phyloP scores from a whole-genome alignment of 106 monocot genomes.

The Agapanthus africanus region DNA sequence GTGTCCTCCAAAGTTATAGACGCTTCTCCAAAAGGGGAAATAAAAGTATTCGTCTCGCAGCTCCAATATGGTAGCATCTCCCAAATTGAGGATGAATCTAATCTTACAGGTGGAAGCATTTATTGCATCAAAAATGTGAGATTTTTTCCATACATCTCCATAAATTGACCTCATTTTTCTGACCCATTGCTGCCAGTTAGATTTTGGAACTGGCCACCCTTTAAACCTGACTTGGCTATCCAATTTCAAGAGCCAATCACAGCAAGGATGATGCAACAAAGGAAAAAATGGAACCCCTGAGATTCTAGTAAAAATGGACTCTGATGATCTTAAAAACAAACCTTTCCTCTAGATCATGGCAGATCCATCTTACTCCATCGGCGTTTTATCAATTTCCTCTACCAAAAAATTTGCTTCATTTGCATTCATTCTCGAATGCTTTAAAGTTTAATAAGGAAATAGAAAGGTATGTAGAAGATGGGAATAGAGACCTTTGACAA shows the following conservation, averaged over 20 bases:
- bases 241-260: background rate
- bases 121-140: constrained; percentile 47
- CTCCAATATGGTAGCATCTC: constrained; percentile 40
- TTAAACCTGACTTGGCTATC: constrained; percentile 17
- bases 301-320: background rate
- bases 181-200: constrained; percentile 52
- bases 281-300: background rate
- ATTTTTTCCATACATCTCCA: constrained; percentile 36
- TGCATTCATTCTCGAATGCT: background rate
- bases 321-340: background rate
- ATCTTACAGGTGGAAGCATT: constrained; percentile 45
- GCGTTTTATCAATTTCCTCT: background rate
- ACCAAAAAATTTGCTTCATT: background rate
- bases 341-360: background rate
- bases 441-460: background rate
- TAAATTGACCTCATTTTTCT: constrained; percentile 35
- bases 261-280: background rate
- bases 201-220: constrained; percentile 39
- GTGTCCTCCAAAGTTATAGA: constrained; percentile 56
- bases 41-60: constrained; percentile 44
- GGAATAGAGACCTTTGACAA: background rate
- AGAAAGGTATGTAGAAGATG: background rate
- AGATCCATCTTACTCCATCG: background rate
- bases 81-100: constrained; percentile 26
- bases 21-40: constrained; percentile 64